Evolutionary conservation across 371 early-diverging fungal species (phyloP).

Genomic region (Circinella minor): DNA sequence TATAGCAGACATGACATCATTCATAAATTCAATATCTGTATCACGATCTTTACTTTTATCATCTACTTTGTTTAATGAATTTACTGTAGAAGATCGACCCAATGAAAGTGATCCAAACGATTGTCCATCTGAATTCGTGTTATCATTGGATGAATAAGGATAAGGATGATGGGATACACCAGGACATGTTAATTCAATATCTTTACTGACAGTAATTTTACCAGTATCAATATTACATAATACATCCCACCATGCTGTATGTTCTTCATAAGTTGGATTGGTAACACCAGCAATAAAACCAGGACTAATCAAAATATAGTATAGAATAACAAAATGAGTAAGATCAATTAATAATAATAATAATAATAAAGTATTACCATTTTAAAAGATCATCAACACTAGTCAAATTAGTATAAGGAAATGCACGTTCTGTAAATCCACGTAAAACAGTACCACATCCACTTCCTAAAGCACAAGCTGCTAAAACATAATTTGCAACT

Average conservation of each 20-base stretch:
- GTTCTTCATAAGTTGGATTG: constrained; percentile 92
- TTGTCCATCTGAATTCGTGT: constrained; percentile 11
- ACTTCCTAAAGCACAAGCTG: constrained; percentile 89
- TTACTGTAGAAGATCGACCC: constrained; percentile 21
- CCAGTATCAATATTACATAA: constrained; percentile 92
- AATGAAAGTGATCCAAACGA: constrained; percentile 28
- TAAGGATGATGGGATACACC: constrained; percentile 23
- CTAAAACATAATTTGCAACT: constrained; percentile 91
- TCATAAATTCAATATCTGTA: constrained; percentile 67
- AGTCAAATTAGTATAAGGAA: constrained; percentile 89
- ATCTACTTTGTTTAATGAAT: constrained; percentile 19
- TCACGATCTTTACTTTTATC: constrained; percentile 32
- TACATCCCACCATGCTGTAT: constrained; percentile 95
- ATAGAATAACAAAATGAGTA: no score
- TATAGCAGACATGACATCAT: constrained; percentile 75
- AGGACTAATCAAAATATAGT: constrained; percentile 47
- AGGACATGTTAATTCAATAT: constrained; percentile 46
- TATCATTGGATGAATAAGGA: constrained; percentile 15
- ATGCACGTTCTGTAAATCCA: constrained; percentile 90
- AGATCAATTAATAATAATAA: background rate
- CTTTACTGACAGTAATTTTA: constrained; percentile 87
- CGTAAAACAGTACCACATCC: constrained; percentile 86
- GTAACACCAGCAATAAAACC: constrained; percentile 97
- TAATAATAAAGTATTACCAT: constrained; percentile 49
- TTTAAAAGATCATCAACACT: constrained; percentile 84